Base-by-base conservation (phyloP, 2,329 filamentous ascomycete species). In the Stachybotrys chlorohalonatus region DNA sequence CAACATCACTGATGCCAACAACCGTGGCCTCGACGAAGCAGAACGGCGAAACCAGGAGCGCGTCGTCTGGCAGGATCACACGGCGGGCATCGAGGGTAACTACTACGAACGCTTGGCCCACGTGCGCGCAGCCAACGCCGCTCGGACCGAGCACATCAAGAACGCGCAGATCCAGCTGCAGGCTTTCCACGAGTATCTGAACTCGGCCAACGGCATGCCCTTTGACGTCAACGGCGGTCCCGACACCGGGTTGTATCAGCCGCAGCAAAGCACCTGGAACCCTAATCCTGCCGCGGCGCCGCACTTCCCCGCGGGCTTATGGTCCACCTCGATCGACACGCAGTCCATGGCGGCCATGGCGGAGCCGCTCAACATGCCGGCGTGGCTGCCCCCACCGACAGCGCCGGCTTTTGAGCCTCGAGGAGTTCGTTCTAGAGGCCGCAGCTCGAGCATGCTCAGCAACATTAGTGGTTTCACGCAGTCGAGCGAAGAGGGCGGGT, bases 1-100 rank as follows among this genome's bases (percentile, higher is more conserved):
- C 54, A 84, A 84, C 62, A 84, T 91, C 61, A 78, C 80, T 30
- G 83, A 86, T 61, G 86, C 86, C 61, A 88, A 88, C 66, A 78
- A 76, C 52, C 79, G 84, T 51, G 83, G 83, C 1, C 74, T 85
- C 17, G 79, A 84, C 58, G 84, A 85, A 65, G 85, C 82, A 54
- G 83, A 84, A 60, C 78, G 80, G 9, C 76, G 78, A 46, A 75
- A 75, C 11, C 79, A 82, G 61, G 76, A 80, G 54, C 75, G 76
- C 5, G 68, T 68, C 17, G 67, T 68, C 1, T 76, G 78, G 59
- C 70, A 80, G 55, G 71, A 73, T 31, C 76, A 82, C 39, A 72
- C 74, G 5, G 62, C 64, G 11, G 72, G 71, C 17, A 70, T 75
- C 8, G 78, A 81, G 60, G 70, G 70, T 51, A 74, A 76, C 46